These are phyloP conservation scores for Picocystis sp. DNA, from an alignment of 163 green algal species.

Conservation along the genomic window DNA sequence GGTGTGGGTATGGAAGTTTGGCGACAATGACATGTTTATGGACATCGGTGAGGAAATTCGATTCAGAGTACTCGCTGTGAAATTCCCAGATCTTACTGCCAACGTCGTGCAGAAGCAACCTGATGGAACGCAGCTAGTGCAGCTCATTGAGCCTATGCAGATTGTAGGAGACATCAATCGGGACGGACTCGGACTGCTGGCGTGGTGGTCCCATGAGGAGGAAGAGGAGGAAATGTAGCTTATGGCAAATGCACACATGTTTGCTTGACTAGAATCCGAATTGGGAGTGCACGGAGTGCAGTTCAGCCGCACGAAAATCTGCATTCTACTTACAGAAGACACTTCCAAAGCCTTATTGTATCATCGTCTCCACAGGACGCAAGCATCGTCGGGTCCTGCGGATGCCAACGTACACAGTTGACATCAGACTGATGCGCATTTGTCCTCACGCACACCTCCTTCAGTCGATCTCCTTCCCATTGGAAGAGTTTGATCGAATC, in stretches of 20 bases:
- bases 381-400: constrained; percentile 28
- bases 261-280: too few species aligned
- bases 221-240: constrained; percentile 7
- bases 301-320: too few species aligned
- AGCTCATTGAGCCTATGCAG: constrained; percentile 45
- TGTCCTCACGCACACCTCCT: too few species aligned
- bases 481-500: too few species aligned
- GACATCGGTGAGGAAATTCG: constrained; percentile 54
- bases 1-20: constrained; percentile 21
- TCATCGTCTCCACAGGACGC: constrained; percentile 52
- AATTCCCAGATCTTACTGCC: constrained; percentile 17
- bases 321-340: too few species aligned
- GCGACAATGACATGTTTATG: constrained; percentile 38
- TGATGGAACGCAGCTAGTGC: constrained; percentile 28
- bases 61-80: constrained; percentile 26
- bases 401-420: constrained; percentile 66
- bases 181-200: constrained; percentile 61
- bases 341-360: constrained; percentile 4
- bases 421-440: constrained; percentile 45
- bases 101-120: constrained; percentile 5
- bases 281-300: too few species aligned
- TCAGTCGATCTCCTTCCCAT: too few species aligned
- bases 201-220: constrained; percentile 44
- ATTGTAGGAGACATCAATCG: constrained; percentile 52
- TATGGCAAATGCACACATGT: too few species aligned